Percentiles rank a stretch among this genome's conserved stretches.
These are phyloP conservation scores for Naganishia vaughanmartiniae DNA, from an alignment of 768 basidiomycete genomes.

Conservation along the genomic window DNA sequence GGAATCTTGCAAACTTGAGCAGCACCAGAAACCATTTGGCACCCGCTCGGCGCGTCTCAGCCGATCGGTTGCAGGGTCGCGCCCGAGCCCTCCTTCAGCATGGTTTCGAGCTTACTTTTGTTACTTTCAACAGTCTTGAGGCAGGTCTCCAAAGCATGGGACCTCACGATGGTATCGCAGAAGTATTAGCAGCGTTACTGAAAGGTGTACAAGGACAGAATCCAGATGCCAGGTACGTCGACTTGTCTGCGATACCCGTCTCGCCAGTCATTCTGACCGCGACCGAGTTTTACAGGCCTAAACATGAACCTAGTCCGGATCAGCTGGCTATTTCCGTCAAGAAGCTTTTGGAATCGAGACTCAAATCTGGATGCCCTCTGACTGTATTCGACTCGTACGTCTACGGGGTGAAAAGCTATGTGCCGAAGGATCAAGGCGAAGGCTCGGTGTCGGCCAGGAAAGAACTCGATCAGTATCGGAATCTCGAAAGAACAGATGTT, in stretches of 20 bases:
- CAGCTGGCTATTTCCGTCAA: slow-evolving; percentile 17
- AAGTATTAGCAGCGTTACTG: slow-evolving; percentile 4
- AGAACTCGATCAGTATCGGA: slow-evolving; percentile 15
- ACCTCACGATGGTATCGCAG: slow-evolving; percentile 18
- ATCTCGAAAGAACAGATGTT: slow-evolving; percentile 17
- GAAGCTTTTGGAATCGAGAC: slow-evolving; percentile 19
- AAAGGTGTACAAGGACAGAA: slow-evolving; percentile 21
- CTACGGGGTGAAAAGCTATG: slow-evolving; percentile 24
- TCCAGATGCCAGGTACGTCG: slow-evolving; percentile 8
- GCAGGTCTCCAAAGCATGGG: slow-evolving; percentile 19
- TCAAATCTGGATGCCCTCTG: slow-evolving; percentile 22
- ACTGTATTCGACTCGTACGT: slow-evolving; percentile 30
- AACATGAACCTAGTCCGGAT: slow-evolving; percentile 7
- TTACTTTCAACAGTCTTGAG: neutral
- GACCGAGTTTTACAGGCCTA: slow-evolving; percentile 10
- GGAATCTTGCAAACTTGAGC: slow-evolving; percentile 1
- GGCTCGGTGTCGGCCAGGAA: neutral
- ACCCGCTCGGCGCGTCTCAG: slow-evolving; percentile 15
- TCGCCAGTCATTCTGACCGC: neutral
- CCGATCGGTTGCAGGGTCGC: slow-evolving; percentile 13
- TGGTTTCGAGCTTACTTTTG: neutral
- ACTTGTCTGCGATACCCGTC: neutral
- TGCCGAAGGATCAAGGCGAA: slow-evolving; percentile 8
- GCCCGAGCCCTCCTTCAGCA: neutral
- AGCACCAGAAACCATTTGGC: neutral